Conservation (phyloP, 106 monocot species). For the Platanthera zijinensis region DNA sequence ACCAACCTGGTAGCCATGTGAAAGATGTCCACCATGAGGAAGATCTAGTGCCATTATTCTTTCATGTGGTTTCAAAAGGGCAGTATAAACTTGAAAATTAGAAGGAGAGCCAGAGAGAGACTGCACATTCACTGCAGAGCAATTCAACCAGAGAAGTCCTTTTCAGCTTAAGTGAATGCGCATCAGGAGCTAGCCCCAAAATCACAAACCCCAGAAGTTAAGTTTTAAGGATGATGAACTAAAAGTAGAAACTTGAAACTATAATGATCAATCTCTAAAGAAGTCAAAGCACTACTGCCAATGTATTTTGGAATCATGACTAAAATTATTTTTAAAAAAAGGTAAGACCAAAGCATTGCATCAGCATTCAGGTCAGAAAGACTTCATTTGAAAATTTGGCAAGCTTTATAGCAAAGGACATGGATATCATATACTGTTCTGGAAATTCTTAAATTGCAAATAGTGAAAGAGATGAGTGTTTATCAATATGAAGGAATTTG, state of each 20-base stretch:
- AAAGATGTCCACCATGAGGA: conserved; percentile 99
- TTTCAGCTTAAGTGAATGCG: background rate
- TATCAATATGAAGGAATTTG: too few species aligned
- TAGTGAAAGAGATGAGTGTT: too few species aligned
- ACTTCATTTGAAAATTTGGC: too few species aligned
- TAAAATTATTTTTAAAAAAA: background rate
- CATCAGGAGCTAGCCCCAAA: too few species aligned
- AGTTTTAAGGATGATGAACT: background rate
- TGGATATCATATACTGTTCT: too few species aligned
- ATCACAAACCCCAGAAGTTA: background rate
- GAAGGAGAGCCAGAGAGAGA: conserved; percentile 88
- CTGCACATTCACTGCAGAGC: conserved; percentile 85
- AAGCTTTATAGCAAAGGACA: too few species aligned
- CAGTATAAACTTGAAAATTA: conserved; percentile 98
- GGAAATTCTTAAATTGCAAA: too few species aligned
- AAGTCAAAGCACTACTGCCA: background rate
- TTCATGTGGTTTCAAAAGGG: conserved; percentile 95
- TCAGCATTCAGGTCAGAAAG: too few species aligned
- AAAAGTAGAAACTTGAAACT: background rate
- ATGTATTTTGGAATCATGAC: background rate
- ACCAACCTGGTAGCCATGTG: conserved; percentile 93
- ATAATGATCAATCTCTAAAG: background rate
- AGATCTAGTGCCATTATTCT: conserved; percentile 99
- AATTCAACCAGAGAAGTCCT: background rate
- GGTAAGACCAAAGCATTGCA: too few species aligned